Percentiles rank a stretch among this genome's conserved stretches.
Evolutionary conservation across 1,284 basidiomycete species (phyloP).

Genomic region (Entoloma clypeatum): DNA sequence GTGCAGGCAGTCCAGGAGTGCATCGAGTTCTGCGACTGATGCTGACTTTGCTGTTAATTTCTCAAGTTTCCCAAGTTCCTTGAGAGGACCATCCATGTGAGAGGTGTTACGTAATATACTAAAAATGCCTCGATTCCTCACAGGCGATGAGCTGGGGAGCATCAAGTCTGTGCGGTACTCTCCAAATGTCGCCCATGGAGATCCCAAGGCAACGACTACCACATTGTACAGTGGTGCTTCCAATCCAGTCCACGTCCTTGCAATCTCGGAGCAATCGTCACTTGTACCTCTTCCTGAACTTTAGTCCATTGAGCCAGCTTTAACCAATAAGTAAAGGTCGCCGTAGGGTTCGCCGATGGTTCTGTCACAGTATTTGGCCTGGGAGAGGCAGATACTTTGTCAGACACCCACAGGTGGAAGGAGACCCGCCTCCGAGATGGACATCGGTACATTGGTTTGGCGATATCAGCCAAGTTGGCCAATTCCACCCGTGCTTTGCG

Average conservation of each 20-base stretch:
- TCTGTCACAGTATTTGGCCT: conserved; percentile 41
- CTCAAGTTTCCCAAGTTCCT: conserved; percentile 72
- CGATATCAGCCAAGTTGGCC: conserved; percentile 42
- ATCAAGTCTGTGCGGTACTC: conserved; percentile 57
- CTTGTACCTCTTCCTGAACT: no score
- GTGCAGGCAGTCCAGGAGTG: conserved; percentile 59
- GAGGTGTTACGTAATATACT: conserved; percentile 13
- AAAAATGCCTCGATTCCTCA: conserved; percentile 60
- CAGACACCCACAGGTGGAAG: conserved; percentile 49
- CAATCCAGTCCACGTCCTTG: conserved; percentile 40
- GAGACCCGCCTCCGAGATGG: conserved; percentile 54
- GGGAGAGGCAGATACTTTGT: conserved; percentile 36
- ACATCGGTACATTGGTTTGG: conserved; percentile 60
- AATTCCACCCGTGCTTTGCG: neutral
- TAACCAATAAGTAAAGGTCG: conserved; percentile 53
- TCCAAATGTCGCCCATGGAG: conserved; percentile 17
- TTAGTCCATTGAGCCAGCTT: conserved; percentile 15
- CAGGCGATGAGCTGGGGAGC: conserved; percentile 71
- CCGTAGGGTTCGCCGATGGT: conserved; percentile 60
- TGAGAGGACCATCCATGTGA: conserved; percentile 66
- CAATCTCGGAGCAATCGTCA: no score
- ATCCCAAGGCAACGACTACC: conserved; percentile 22
- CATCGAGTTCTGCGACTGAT: conserved; percentile 61
- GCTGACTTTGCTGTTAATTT: conserved; percentile 55
- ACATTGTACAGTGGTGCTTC: conserved; percentile 34